Conservation (phyloP, 352 stramenopile species). For the Phytophthora citrophthora region DNA sequence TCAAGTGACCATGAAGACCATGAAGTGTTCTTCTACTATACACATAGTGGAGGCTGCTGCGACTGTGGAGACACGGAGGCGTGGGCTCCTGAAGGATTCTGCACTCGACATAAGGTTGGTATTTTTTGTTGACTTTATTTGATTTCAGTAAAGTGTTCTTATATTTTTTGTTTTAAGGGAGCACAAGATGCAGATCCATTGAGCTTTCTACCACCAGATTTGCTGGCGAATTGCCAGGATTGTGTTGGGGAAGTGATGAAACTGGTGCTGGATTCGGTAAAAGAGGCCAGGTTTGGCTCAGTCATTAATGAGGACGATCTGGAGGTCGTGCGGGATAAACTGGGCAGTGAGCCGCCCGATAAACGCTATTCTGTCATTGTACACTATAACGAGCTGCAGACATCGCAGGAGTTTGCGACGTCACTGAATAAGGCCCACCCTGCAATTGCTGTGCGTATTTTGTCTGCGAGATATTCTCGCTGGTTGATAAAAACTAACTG, state of each 20-base stretch:
- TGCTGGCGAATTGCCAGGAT: slow-evolving; percentile 64
- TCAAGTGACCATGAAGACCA: slow-evolving; percentile 93
- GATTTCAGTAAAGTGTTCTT: too few relatives aligned
- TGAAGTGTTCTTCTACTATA: slow-evolving; percentile 95
- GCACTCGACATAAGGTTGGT: slow-evolving; percentile 88
- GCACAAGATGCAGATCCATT: slow-evolving; percentile 78
- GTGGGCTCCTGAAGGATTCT: slow-evolving; percentile 96
- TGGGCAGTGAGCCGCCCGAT: slow-evolving; percentile 57
- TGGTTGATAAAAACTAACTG: neutral
- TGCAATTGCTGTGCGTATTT: slow-evolving; percentile 59
- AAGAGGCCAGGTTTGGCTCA: slow-evolving; percentile 64
- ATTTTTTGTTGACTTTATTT: neutral
- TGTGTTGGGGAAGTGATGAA: slow-evolving; percentile 75
- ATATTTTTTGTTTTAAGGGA: slow-evolving; percentile 40
- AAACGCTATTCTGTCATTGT: slow-evolving; percentile 90
- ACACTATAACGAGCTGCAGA: slow-evolving; percentile 94
- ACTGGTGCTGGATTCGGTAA: slow-evolving; percentile 67
- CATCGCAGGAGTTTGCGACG: slow-evolving; percentile 82
- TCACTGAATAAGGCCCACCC: slow-evolving; percentile 75
- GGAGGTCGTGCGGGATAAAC: slow-evolving; percentile 51
- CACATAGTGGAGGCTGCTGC: slow-evolving; percentile 96
- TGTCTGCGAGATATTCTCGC: neutral
- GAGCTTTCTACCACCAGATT: slow-evolving; percentile 54
- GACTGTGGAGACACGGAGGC: slow-evolving; percentile 98
- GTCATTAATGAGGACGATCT: slow-evolving; percentile 61